Evolutionary conservation across 495 filamentous ascomycete species (phyloP).

Genomic region (Penicillium fimorum): DNA sequence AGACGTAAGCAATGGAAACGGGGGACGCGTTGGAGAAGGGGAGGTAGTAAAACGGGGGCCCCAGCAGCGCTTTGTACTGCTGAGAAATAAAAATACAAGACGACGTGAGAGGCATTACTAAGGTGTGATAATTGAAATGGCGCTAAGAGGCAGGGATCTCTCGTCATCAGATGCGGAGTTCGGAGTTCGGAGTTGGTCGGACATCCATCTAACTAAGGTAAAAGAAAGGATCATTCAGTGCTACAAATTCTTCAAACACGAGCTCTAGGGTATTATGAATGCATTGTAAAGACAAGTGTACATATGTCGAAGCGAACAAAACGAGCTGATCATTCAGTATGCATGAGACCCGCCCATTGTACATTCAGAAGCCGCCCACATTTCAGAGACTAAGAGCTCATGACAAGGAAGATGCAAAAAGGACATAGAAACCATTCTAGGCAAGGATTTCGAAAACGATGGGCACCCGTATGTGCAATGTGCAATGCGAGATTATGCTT

Average conservation of each 20-base stretch:
- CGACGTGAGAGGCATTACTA: too few relatives aligned
- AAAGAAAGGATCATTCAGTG: too few relatives aligned
- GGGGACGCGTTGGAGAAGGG: too few relatives aligned
- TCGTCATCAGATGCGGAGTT: too few relatives aligned
- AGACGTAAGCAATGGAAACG: too few relatives aligned
- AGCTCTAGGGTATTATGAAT: conserved; percentile 10
- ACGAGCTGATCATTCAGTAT: conserved; percentile 11
- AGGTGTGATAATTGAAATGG: too few relatives aligned
- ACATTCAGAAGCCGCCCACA: conserved; percentile 12
- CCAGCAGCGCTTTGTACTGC: too few relatives aligned
- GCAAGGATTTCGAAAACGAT: not conserved
- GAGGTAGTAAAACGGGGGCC: too few relatives aligned
- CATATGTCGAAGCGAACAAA: conserved; percentile 12
- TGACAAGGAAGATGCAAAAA: not conserved
- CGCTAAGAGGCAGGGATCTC: too few relatives aligned
- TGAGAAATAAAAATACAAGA: too few relatives aligned
- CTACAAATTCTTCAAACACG: not conserved
- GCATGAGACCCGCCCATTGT: conserved; percentile 22
- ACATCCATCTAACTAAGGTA: too few relatives aligned
- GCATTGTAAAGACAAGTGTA: conserved; percentile 9
- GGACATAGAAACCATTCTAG: not conserved
- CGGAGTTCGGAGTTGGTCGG: too few relatives aligned
- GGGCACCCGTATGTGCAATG: conserved; percentile 3
- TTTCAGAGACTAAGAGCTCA: conserved; percentile 8
- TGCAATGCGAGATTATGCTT: not conserved